Evolutionary conservation across 768 basidiomycete species (phyloP).

Genomic region (Pisolithus orientalis): DNA sequence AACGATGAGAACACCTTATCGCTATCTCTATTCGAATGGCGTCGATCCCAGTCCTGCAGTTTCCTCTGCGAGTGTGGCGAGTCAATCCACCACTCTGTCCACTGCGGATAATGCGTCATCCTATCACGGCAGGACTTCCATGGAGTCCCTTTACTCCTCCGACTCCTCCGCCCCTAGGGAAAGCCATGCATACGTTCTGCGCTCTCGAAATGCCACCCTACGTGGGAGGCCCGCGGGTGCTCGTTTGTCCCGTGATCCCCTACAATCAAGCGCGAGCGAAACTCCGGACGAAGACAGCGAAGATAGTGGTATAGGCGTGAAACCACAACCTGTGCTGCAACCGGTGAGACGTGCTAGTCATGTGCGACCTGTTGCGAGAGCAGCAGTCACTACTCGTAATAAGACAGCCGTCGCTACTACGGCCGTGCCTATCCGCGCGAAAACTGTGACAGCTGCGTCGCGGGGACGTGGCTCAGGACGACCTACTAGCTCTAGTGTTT

Average conservation of each 20-base stretch:
- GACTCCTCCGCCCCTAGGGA: conserved; percentile 21
- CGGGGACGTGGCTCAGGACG: conserved; percentile 7
- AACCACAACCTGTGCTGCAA: conserved; percentile 23
- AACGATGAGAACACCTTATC: conserved; percentile 59
- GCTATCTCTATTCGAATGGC: conserved; percentile 13
- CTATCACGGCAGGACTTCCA: conserved; percentile 33
- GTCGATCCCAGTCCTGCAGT: conserved; percentile 17
- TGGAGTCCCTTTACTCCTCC: conserved; percentile 35
- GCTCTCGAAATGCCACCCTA: conserved; percentile 20
- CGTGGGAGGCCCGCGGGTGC: conserved; percentile 14
- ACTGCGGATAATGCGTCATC: conserved; percentile 34
- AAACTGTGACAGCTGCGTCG: conserved; percentile 5
- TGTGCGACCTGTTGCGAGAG: conserved; percentile 18
- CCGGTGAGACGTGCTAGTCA: conserved; percentile 20
- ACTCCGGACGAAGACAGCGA: conserved; percentile 10
- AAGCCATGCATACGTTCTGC: conserved; percentile 2
- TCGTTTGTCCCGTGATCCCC: conserved; percentile 6
- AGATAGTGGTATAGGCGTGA: conserved; percentile 8
- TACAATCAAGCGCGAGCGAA: conserved; percentile 18
- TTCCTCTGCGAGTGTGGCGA: conserved; percentile 21
- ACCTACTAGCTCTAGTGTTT: conserved; percentile 3
- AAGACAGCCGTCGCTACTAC: conserved; percentile 11
- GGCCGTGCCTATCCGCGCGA: conserved; percentile 6
- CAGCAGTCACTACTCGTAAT: conserved; percentile 10
- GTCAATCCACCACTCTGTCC: conserved; percentile 31